These are phyloP conservation scores for Fraxinus platypoda DNA, from an alignment of 305 asterid genomes.

Conservation along the genomic window DNA sequence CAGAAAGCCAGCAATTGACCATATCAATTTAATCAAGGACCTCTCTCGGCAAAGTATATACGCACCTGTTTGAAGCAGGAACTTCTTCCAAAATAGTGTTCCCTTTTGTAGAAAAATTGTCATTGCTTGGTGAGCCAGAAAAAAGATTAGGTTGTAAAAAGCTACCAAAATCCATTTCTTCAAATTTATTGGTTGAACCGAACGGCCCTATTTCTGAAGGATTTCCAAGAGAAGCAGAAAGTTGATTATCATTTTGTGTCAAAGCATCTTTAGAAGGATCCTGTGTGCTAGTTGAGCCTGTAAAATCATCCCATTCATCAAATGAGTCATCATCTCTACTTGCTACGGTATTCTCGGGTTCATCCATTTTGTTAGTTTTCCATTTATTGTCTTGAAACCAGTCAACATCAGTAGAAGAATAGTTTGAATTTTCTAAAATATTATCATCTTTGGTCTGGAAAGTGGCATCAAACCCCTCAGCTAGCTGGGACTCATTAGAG, in stretches of 20 bases:
- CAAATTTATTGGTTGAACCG: conserved; percentile 36
- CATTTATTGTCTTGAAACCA: conserved; percentile 52
- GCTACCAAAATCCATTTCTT: conserved; percentile 44
- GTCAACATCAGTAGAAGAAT: conserved; percentile 40
- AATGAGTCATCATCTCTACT: conserved; percentile 34
- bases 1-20: conserved; percentile 21
- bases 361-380: conserved; percentile 34
- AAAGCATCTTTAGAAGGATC: conserved; percentile 33
- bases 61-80: conserved; percentile 54
- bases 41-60: conserved; percentile 10
- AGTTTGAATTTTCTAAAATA: conserved; percentile 24
- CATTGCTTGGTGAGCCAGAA: conserved; percentile 36
- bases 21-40: conserved; percentile 13
- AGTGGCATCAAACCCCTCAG: conserved; percentile 35
- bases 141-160: conserved; percentile 42
- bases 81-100: conserved; percentile 30
- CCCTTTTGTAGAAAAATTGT: conserved; percentile 31
- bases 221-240: conserved; percentile 30
- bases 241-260: conserved; percentile 31
- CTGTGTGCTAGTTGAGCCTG: conserved; percentile 40
- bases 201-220: conserved; percentile 39
- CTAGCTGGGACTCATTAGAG: conserved; percentile 31
- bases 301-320: conserved; percentile 70
- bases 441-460: conserved; percentile 28
- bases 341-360: conserved; percentile 26